Evolutionary conservation across 495 filamentous ascomycete genomes (phyloP), one percentile per base, ranked within the genome.

Genomic region (Daldinia grandis): DNA sequence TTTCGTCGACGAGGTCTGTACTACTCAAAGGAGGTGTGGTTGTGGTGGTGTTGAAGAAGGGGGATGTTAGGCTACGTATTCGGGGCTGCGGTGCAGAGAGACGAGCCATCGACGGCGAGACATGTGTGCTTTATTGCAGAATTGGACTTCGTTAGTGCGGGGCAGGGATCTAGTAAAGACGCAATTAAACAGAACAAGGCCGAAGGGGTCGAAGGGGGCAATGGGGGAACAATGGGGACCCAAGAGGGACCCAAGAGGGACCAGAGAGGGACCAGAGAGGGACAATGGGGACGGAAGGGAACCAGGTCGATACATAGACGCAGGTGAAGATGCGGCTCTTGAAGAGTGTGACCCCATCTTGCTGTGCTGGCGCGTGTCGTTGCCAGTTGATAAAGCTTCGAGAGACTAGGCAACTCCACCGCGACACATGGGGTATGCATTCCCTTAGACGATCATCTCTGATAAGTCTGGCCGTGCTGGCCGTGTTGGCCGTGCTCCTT

Each of bases 341-440:
- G 80, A 84, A 82, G 77, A 80, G 84, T 84, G 83, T 81, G 84
- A 85, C 84, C 80, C 84, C 85, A 84, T 86, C 79, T 83, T 92
- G 93, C 93, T 97, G 93, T 88, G 93, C 85, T 97, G 93, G 93
- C 93, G 90, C 90, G 80, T 84, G 84, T 92, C 86, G 82, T 88
- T 87, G 85, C 93, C 93, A 95, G 90, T 92, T 84, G 83, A 87
- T 88, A 86, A 82, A 87, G 81, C 69, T 77, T 80, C 79, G 79
- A 74, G 86, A 81, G 85, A 84, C 84, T 85, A 84, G 83, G 83
- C 82, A 86, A 82, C 83, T 86, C 85, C 85, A 87, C 85, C 80
- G 82, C 83, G 75, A 79, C 82, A 82, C 82, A 83, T 81, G 69
- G 76, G 81, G 79, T 78, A 79, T 80, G 80, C 80, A 80, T 80